phyloP scores from a whole-genome alignment of 208 protist genomes.

The Leishmania tarentolae region DNA sequence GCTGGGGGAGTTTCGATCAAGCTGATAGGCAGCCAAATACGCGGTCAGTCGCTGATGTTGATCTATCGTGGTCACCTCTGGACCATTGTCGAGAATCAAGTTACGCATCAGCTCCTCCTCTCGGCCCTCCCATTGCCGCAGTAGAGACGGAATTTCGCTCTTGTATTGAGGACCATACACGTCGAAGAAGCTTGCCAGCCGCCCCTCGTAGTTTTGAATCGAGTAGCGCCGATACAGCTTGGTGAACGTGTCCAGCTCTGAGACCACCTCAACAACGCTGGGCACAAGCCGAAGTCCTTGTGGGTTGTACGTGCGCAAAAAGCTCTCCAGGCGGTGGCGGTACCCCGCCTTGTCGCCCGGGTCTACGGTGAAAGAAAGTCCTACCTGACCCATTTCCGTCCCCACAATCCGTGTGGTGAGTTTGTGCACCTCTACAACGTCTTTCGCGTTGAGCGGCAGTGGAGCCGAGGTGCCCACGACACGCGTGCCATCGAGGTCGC shows the following conservation, averaged over 20 bases:
- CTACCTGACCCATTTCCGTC: constrained; percentile 75
- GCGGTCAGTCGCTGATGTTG: constrained; percentile 49
- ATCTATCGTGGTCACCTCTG: constrained; percentile 63
- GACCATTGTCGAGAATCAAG: constrained; percentile 75
- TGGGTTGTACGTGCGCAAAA: constrained; percentile 68
- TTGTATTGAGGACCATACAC: constrained; percentile 65
- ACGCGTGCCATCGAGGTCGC: constrained; percentile 19
- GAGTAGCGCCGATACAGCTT: constrained; percentile 77
- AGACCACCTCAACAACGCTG: constrained; percentile 58
- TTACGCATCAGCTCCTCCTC: constrained; percentile 83
- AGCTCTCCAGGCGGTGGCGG: constrained; percentile 52
- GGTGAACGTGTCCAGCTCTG: constrained; percentile 78
- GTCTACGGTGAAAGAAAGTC: constrained; percentile 65
- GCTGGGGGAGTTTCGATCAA: constrained; percentile 30
- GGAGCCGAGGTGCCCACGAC: constrained; percentile 46
- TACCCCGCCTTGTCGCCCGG: constrained; percentile 57
- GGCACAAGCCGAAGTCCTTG: constrained; percentile 57
- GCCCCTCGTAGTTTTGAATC: constrained; percentile 61
- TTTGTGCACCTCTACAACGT: constrained; percentile 65
- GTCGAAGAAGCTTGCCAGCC: constrained; percentile 59
- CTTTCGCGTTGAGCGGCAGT: constrained; percentile 42
- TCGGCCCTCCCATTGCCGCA: constrained; percentile 67
- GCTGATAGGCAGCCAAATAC: constrained; percentile 54
- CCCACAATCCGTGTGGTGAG: constrained; percentile 66
- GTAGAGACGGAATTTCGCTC: constrained; percentile 42